A percentile compares a stretch with the other conserved stretches of the same genome.
These are phyloP conservation scores for Pochonia chlamydosporia DNA, from an alignment of 2,329 filamentous ascomycete species.

Conservation along the genomic window DNA sequence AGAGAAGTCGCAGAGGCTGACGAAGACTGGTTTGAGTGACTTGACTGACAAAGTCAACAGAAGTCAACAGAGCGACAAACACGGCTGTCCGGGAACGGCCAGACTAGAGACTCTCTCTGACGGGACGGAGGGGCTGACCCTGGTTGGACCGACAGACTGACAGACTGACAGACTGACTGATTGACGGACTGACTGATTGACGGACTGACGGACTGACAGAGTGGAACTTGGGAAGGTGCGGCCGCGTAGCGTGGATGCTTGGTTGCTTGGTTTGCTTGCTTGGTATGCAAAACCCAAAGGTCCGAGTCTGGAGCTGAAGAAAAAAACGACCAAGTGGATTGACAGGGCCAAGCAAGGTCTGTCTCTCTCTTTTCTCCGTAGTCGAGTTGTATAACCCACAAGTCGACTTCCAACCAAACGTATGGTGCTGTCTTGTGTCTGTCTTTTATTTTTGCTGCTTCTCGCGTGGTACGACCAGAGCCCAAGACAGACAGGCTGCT, in stretches of 20 bases:
- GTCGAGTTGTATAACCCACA: too few relatives aligned
- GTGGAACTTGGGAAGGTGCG: constrained; percentile 3
- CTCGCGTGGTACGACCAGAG: too few relatives aligned
- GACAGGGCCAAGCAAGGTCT: too few relatives aligned
- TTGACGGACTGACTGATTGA: too few relatives aligned
- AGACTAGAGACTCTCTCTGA: constrained; percentile 2
- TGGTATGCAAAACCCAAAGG: not conserved
- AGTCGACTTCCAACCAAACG: not conserved
- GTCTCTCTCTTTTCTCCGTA: too few relatives aligned
- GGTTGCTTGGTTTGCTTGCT: not conserved
- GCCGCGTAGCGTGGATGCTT: not conserved
- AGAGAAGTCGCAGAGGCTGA: not conserved
- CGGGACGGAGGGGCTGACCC: constrained; percentile 7
- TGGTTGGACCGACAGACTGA: too few relatives aligned
- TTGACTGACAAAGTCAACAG: too few relatives aligned
- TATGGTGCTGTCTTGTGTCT: too few relatives aligned
- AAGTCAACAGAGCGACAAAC: not conserved
- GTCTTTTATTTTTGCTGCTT: too few relatives aligned
- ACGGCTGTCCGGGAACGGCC: constrained; percentile 9
- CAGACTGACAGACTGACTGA: too few relatives aligned
- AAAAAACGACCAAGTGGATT: too few relatives aligned
- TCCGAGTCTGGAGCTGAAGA: not conserved
- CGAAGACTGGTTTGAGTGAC: not conserved
- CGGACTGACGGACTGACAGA: too few relatives aligned
- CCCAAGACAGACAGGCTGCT: not conserved